Percentiles rank a stretch among this genome's conserved stretches.
phyloP scores from a whole-genome alignment of 2,329 filamentous ascomycete species.

The Cucurbitaria berberidis region DNA sequence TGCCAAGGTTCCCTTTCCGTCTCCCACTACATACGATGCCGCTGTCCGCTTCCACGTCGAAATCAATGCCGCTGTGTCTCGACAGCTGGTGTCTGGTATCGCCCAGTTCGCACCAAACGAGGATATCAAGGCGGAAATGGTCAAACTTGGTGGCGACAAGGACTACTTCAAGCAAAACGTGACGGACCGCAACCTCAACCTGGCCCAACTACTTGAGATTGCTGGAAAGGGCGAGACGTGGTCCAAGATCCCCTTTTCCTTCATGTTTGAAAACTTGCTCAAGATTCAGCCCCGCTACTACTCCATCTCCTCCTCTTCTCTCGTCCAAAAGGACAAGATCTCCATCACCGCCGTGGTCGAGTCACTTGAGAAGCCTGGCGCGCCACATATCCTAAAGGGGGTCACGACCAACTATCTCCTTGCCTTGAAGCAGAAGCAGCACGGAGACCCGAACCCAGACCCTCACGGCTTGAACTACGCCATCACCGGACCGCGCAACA shows the following conservation, averaged over 20 bases:
- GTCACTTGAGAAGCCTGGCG: constrained; percentile 76
- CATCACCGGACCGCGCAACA: constrained; percentile 88
- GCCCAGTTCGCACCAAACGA: constrained; percentile 90
- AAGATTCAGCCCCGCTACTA: constrained; percentile 99
- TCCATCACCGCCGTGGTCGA: constrained; percentile 96
- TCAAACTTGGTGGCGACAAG: constrained; percentile 87
- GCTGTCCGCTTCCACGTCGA: constrained; percentile 96
- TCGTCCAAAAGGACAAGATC: constrained; percentile 93
- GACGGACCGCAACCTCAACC: constrained; percentile 81
- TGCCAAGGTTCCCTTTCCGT: constrained; percentile 96
- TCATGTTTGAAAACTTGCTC: constrained; percentile 89
- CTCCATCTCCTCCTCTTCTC: constrained; percentile 96
- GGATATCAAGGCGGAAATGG: constrained; percentile 82
- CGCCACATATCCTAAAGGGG: constrained; percentile 82
- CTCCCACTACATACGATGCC: constrained; percentile 94
- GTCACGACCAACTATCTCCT: constrained; percentile 97
- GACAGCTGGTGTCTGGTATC: constrained; percentile 88
- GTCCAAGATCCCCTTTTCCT: constrained; percentile 87
- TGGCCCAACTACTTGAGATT: constrained; percentile 79
- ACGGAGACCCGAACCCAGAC: constrained; percentile 81
- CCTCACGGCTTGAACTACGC: constrained; percentile 86
- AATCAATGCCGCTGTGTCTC: constrained; percentile 91
- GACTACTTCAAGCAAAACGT: constrained; percentile 93
- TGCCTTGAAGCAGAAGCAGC: constrained; percentile 95
- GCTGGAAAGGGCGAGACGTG: constrained; percentile 78